A percentile compares a stretch with the other conserved stretches of the same genome.
phyloP scores from a whole-genome alignment of 2,329 filamentous ascomycete species.

The Raffaelea ambrosiae region DNA sequence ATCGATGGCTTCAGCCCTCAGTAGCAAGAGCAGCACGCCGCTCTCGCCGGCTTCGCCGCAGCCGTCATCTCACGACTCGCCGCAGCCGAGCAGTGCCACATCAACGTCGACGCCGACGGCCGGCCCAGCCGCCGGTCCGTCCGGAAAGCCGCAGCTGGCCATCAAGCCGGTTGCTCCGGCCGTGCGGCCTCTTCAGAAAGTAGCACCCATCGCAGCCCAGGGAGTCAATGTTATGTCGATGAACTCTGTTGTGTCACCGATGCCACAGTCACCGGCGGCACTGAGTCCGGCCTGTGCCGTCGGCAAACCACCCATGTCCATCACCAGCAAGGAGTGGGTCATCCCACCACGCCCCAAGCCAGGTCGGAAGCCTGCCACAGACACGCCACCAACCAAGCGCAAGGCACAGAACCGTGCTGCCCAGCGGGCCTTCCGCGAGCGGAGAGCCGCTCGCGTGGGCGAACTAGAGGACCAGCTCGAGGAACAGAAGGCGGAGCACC shows the following conservation, averaged over 20 bases:
- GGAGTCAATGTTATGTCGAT: slow-evolving; percentile 36
- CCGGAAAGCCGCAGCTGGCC: slow-evolving; percentile 10
- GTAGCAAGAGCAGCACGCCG: slow-evolving; percentile 10
- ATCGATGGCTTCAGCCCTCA: slow-evolving; percentile 3
- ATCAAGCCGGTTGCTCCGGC: slow-evolving; percentile 10
- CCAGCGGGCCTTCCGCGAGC: slow-evolving; percentile 82
- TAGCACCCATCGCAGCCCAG: slow-evolving; percentile 10
- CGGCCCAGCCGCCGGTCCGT: slow-evolving; percentile 1
- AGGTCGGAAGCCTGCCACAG: slow-evolving; percentile 85
- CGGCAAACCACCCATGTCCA: slow-evolving; percentile 37
- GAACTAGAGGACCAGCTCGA: slow-evolving; percentile 63
- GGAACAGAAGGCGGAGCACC: slow-evolving; percentile 47
- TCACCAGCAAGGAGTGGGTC: slow-evolving; percentile 80
- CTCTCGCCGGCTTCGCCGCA: slow-evolving; percentile 11
- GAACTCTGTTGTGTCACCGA: slow-evolving; percentile 37
- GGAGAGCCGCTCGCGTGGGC: slow-evolving; percentile 74
- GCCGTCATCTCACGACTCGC: slow-evolving; percentile 7
- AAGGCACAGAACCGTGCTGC: slow-evolving; percentile 92
- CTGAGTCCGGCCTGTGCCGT: slow-evolving; percentile 7
- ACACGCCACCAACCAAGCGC: slow-evolving; percentile 85
- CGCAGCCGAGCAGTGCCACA: slow-evolving; percentile 6
- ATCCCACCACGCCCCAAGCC: slow-evolving; percentile 80
- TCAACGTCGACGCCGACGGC: slow-evolving; percentile 12
- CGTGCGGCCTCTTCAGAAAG: slow-evolving; percentile 18
- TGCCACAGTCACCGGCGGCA: slow-evolving; percentile 27